Evolutionary conservation across 179 eudicot genomes (phyloP).

Genomic region (Patellifolia procumbens): DNA sequence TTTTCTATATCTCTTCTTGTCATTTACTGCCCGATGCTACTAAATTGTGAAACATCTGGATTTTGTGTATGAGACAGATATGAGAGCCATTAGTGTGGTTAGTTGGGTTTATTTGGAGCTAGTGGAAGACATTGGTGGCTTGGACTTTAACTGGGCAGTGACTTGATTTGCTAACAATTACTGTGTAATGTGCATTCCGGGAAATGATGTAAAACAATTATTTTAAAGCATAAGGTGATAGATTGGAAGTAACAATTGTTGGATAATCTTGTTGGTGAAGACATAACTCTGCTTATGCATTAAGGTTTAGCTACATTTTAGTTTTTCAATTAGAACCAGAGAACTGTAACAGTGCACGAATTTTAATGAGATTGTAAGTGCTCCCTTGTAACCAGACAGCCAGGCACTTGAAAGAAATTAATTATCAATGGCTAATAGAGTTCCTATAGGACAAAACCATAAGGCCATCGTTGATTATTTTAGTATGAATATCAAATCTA

Average conservation of each 20-base stretch:
- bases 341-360: too few species aligned
- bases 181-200: background rate
- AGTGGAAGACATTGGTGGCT: too few species aligned
- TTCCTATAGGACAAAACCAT: too few species aligned
- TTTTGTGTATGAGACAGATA: background rate
- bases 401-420: too few species aligned
- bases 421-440: too few species aligned
- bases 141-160: too few species aligned
- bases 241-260: background rate
- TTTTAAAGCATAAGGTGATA: background rate
- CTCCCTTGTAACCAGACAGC: too few species aligned
- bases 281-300: background rate
- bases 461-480: too few species aligned
- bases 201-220: background rate
- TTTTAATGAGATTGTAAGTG: too few species aligned
- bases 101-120: background rate
- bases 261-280: conserved; percentile 1
- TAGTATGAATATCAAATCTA: background rate
- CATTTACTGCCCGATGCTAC: background rate
- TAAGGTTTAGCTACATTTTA: background rate
- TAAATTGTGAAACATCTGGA: background rate
- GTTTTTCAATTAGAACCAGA: background rate
- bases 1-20: background rate
- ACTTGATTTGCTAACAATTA: too few species aligned
- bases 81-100: background rate